Evolutionary conservation across 352 stramenopile genomes (phyloP).

Genomic region (Discostella stelligera): DNA sequence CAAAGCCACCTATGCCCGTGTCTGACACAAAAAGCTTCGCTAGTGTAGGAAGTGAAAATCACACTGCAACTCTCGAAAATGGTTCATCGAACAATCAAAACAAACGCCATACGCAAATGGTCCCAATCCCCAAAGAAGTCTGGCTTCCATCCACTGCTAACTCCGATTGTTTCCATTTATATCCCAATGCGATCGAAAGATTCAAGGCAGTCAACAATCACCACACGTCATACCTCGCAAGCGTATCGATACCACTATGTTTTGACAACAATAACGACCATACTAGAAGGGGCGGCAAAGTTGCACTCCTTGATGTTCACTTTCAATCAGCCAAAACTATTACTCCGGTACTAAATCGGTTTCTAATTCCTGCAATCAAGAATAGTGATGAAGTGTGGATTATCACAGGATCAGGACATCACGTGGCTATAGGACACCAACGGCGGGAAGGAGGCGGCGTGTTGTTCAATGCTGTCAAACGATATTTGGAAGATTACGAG

Average conservation of each 20-base stretch:
- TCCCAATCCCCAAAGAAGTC: conserved; percentile 51
- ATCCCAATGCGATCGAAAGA: conserved; percentile 49
- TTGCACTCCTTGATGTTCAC: conserved; percentile 77
- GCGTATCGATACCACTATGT: conserved; percentile 32
- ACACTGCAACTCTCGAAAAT: not conserved
- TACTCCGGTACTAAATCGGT: conserved; percentile 55
- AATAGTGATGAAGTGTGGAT: conserved; percentile 70
- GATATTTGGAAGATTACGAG: conserved; percentile 43
- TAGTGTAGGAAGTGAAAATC: not conserved
- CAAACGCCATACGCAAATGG: conserved; percentile 10
- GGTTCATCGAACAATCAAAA: conserved; percentile 1
- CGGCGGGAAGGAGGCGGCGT: conserved; percentile 49
- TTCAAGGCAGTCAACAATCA: conserved; percentile 48
- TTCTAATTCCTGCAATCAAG: conserved; percentile 61
- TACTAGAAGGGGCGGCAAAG: conserved; percentile 18
- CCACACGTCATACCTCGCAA: conserved; percentile 47
- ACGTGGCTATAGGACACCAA: conserved; percentile 60
- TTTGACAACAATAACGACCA: conserved; percentile 28
- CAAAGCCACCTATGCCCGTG: conserved; percentile 31
- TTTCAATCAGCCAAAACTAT: conserved; percentile 82
- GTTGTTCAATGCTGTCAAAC: conserved; percentile 54
- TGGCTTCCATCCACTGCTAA: conserved; percentile 56
- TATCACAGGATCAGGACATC: conserved; percentile 74
- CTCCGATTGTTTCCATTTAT: conserved; percentile 46
- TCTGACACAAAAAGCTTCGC: not conserved